phyloP scores from a whole-genome alignment of 192 early-diverging fungal genomes.

The Linnemannia schmuckeri region DNA sequence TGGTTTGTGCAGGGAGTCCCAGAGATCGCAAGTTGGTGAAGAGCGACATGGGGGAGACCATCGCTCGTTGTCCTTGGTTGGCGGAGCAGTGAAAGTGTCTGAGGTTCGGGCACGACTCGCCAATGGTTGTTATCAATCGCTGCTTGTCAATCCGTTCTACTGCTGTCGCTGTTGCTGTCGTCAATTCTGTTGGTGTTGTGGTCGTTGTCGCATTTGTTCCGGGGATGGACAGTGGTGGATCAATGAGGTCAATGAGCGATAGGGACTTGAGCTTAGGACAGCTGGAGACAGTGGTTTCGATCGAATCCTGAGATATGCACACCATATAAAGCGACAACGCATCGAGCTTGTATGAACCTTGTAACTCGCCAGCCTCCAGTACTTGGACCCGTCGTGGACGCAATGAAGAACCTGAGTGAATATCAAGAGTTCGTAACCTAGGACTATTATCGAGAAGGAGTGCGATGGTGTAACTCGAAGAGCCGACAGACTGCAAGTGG shows the following conservation, averaged over 20 bases:
- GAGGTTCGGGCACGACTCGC: not conserved
- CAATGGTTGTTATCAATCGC: not conserved
- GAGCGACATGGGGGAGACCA: not conserved
- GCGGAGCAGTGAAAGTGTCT: not conserved
- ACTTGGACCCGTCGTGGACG: not conserved
- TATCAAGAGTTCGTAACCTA: not conserved
- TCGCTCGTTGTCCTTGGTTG: not conserved
- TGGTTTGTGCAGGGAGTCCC: not conserved
- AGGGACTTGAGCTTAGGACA: not conserved
- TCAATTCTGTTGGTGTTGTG: not conserved
- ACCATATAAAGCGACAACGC: not conserved
- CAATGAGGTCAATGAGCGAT: not conserved
- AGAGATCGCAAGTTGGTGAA: not conserved
- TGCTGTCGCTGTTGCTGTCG: not conserved
- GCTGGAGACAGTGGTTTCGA: not conserved
- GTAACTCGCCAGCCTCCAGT: not conserved
- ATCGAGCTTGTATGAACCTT: not conserved
- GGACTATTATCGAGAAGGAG: constrained; percentile 1
- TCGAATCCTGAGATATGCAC: not conserved
- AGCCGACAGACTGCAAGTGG: not conserved
- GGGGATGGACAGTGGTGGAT: not conserved
- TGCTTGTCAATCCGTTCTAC: not conserved
- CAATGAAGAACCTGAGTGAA: not conserved
- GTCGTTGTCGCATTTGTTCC: not conserved
- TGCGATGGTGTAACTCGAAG: constrained; percentile 6